Conservation (phyloP, 257 asterid species). For the Ilex asprella region DNA sequence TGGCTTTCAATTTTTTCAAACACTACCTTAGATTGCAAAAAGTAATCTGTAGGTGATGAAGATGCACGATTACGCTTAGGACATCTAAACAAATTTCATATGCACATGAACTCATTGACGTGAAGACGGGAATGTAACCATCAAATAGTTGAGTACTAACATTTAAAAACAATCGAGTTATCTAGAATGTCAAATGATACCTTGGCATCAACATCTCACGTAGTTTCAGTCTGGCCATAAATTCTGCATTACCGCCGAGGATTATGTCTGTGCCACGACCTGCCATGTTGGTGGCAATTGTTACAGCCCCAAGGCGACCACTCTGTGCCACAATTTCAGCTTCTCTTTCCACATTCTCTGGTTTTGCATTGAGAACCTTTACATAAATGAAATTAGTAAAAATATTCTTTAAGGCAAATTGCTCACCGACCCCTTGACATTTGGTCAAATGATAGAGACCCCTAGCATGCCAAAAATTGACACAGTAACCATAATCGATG, state of each 20-base stretch:
- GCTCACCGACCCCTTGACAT: too few relatives aligned
- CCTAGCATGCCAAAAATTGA: too few relatives aligned
- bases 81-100: too few relatives aligned
- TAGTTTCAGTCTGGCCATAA: constrained; percentile 93
- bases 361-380: constrained; percentile 98
- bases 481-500: too few relatives aligned
- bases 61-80: too few relatives aligned
- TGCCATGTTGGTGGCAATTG: constrained; percentile 99
- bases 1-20: too few relatives aligned
- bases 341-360: constrained; percentile 99
- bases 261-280: constrained; percentile 99
- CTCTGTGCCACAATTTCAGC: constrained; percentile 99
- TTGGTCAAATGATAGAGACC: too few relatives aligned
- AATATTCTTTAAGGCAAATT: constrained; percentile 8
- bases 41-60: too few relatives aligned
- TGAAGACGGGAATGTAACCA: not conserved
- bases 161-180: not conserved
- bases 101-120: not conserved
- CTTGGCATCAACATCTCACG: constrained; percentile 99
- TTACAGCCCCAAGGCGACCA: constrained; percentile 97
- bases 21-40: too few relatives aligned
- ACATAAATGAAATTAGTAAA: not conserved
- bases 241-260: constrained; percentile 99
- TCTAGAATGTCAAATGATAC: constrained; percentile 28
- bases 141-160: not conserved